Percentiles rank a stretch among this genome's conserved stretches.
Conservation (phyloP, 2,329 filamentous ascomycete species). For the Lecanicillium sp. region DNA sequence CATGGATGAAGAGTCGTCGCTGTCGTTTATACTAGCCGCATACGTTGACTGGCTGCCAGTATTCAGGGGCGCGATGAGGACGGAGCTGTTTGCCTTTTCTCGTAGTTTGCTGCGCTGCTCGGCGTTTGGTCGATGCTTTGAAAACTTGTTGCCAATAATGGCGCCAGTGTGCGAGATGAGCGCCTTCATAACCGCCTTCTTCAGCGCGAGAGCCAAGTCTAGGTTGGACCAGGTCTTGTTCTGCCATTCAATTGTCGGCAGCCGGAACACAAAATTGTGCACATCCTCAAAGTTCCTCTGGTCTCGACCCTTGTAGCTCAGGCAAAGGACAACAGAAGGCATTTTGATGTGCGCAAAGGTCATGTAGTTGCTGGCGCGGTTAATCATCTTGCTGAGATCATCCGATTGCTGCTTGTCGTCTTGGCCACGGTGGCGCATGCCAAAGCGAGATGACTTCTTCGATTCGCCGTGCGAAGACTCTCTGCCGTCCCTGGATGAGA, state of each 20-base stretch:
- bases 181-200: slow-evolving; percentile 89
- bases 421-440: slow-evolving; percentile 41
- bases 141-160: slow-evolving; percentile 96
- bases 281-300: slow-evolving; percentile 95
- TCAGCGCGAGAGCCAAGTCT: slow-evolving; percentile 83
- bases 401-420: slow-evolving; percentile 64
- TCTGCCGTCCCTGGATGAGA: slow-evolving; percentile 31
- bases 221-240: slow-evolving; percentile 99
- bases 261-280: slow-evolving; percentile 92
- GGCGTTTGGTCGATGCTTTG: slow-evolving; percentile 73
- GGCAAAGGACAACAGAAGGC: slow-evolving; percentile 86
- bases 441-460: slow-evolving; percentile 48
- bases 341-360: slow-evolving; percentile 93
- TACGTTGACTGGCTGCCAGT: slow-evolving; percentile 23
- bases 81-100: slow-evolving; percentile 74
- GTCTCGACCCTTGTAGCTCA: slow-evolving; percentile 94
- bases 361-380: slow-evolving; percentile 92
- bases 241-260: slow-evolving; percentile 89
- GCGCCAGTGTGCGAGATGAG: slow-evolving; percentile 92
- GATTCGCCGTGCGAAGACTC: slow-evolving; percentile 29
- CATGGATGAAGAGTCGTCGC: slow-evolving; percentile 49
- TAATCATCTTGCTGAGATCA: slow-evolving; percentile 94
- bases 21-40: slow-evolving; percentile 38
- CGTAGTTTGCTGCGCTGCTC: slow-evolving; percentile 72
- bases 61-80: slow-evolving; percentile 45